phyloP scores from a whole-genome alignment of 2,329 filamentous ascomycete genomes.

The Didymella arachidicola region DNA sequence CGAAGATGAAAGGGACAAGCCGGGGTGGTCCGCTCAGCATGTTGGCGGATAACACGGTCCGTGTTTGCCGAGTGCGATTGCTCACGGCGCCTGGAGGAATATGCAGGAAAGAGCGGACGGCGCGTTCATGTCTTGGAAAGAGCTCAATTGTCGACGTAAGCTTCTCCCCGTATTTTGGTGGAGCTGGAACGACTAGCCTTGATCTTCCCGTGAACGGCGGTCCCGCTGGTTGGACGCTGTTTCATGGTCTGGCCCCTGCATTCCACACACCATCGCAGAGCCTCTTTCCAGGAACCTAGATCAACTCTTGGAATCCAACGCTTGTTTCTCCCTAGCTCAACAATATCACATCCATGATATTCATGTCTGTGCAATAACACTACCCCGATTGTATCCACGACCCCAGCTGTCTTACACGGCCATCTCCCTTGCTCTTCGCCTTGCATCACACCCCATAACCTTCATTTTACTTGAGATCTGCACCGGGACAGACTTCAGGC shows the following conservation, averaged over 20 bases:
- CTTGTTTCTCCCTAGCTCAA: constrained; percentile 4
- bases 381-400: neutral
- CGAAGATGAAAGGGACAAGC: constrained; percentile 39
- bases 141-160: constrained; percentile 7
- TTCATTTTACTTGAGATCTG: neutral
- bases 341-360: neutral
- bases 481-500: neutral
- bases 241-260: constrained; percentile 12
- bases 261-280: constrained; percentile 6
- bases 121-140: constrained; percentile 10
- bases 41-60: constrained; percentile 25
- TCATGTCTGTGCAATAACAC: neutral
- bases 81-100: constrained; percentile 20
- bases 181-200: constrained; percentile 5
- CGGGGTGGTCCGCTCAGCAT: constrained; percentile 50
- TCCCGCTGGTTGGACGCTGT: neutral
- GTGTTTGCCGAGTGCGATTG: constrained; percentile 16
- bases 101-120: neutral
- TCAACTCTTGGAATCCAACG: constrained; percentile 1
- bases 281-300: constrained; percentile 5
- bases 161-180: constrained; percentile 10
- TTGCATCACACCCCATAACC: neutral
- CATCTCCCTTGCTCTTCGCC: neutral
- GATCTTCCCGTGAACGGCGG: constrained; percentile 8
- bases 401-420: constrained; percentile 4